These are phyloP conservation scores for Asparagopsis taxiformis DNA, from an alignment of 31 red algal genomes.

Conservation along the genomic window DNA sequence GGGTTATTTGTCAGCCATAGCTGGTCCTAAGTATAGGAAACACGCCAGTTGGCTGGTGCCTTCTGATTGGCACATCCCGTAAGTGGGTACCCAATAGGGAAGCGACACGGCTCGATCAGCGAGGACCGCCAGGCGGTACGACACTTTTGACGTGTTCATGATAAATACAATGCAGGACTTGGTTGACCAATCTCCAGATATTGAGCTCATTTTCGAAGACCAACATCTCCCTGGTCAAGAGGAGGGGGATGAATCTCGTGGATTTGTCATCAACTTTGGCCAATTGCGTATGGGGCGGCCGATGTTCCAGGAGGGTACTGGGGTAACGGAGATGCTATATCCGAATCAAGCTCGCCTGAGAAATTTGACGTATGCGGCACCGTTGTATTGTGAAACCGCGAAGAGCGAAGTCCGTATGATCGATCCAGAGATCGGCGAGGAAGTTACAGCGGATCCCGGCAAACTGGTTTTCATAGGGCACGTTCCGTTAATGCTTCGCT, in stretches of 20 bases:
- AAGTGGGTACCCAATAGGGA: too few species aligned
- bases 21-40: too few species aligned
- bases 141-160: slow-evolving; percentile 94
- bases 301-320: slow-evolving; percentile 84
- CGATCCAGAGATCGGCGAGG: slow-evolving; percentile 65
- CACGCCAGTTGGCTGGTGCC: too few species aligned
- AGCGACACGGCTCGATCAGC: too few species aligned
- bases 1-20: too few species aligned
- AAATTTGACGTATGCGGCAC: slow-evolving; percentile 90
- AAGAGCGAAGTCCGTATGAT: too few species aligned
- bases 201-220: slow-evolving; percentile 84
- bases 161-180: slow-evolving; percentile 92
- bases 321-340: slow-evolving; percentile 71
- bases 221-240: slow-evolving; percentile 93
- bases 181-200: slow-evolving; percentile 86
- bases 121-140: too few species aligned
- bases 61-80: too few species aligned
- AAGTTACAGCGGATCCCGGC: slow-evolving; percentile 42
- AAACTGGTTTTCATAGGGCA: slow-evolving; percentile 76
- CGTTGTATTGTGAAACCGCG: slow-evolving; percentile 87
- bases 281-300: slow-evolving; percentile 87
- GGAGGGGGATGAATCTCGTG: slow-evolving; percentile 41
- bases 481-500: slow-evolving; percentile 94
- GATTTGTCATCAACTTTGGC: slow-evolving; percentile 85
- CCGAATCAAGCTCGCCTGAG: slow-evolving; percentile 94